Percentiles rank a stretch among this genome's conserved stretches.
Evolutionary conservation across 345 rosid species (phyloP).

Genomic region (Linum lewisii): DNA sequence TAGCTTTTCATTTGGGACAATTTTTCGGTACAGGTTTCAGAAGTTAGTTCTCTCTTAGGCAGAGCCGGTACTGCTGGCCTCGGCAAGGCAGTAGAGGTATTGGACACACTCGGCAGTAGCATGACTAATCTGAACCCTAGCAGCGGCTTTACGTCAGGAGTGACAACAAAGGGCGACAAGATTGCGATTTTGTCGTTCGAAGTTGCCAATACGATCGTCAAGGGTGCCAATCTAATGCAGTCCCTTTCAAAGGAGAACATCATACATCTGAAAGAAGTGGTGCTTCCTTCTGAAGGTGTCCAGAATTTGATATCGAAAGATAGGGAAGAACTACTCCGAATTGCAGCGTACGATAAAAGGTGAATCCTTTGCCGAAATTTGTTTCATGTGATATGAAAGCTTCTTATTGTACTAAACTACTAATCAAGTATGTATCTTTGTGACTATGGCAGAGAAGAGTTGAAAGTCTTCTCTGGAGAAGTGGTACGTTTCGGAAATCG

Average conservation of each 20-base stretch:
- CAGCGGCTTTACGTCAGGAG: constrained; percentile 77
- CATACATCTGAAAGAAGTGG: constrained; percentile 66
- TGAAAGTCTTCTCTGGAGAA: constrained; percentile 79
- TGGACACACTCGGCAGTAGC: constrained; percentile 94
- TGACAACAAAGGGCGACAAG: constrained; percentile 65
- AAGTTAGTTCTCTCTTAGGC: constrained; percentile 72
- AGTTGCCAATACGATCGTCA: constrained; percentile 90
- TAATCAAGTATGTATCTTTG: not conserved
- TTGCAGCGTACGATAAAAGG: constrained; percentile 94
- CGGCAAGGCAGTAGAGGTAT: constrained; percentile 85
- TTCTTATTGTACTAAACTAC: too few relatives aligned
- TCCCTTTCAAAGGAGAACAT: constrained; percentile 69
- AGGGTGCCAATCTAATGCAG: constrained; percentile 88
- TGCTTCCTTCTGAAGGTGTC: constrained; percentile 84
- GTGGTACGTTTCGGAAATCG: constrained; percentile 98
- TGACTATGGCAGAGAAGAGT: constrained; percentile 61
- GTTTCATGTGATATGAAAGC: too few relatives aligned
- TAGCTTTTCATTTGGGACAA: constrained; percentile 4
- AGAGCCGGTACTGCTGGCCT: constrained; percentile 83
- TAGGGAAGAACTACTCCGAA: constrained; percentile 62
- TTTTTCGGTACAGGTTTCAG: constrained; percentile 59
- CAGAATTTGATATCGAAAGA: constrained; percentile 76
- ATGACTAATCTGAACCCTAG: constrained; percentile 63
- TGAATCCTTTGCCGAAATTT: constrained; percentile 13
- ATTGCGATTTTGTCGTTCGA: constrained; percentile 83